Base-by-base conservation (phyloP, 2,329 filamentous ascomycete genomes). In the Microsporum ferrugineum region DNA sequence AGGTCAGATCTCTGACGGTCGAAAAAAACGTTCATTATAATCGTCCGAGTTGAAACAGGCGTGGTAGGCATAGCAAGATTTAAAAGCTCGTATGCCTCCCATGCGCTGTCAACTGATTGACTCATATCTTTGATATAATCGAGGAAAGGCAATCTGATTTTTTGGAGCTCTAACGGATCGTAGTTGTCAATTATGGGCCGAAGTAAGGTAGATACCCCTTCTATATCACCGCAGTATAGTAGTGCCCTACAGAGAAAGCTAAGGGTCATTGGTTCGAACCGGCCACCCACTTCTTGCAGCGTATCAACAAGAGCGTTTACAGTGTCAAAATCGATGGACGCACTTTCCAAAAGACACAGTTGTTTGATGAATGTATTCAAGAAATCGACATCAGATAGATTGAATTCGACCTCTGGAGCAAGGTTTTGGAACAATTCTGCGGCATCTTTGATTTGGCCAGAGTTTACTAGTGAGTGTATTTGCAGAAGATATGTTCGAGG, bases 21-120 rank as follows among this genome's bases (percentile, higher is more conserved):
- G 70, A 95, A 95, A 75, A 97, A 96, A 27, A 82, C 79, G 27
- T 86, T 81, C 88, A 99, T 95, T 51, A 96, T 78, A 31, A 79
- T 74, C 12, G 86, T 84, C 7, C 92, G 87, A 57, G 82, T 79
- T 1, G 80, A 77, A 4, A 84, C 79, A n/a, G 83, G 79, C 0
- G 86, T 86, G 73, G 79, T 88, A 69, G 79, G 76, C 65, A 86
- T 85, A 7, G 80, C 76, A n/a, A 80, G 71, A 38, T 77, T 78
- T 45, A 84, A 68, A n/a, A 86, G 78, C 58, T 79, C 78, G 66
- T 86, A 86, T 0, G 78, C 77, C 56, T 84, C 80, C 83, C 83
- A 87, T 3, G 77, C 78, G 57, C 85, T 80, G 2, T 84, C 80
- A 2, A 84, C 87, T 62, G 61, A 51, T 80, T 86, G 66, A 68